phyloP scores from a whole-genome alignment of 164 flowering plant species.

The Euptelea pleiosperma region DNA sequence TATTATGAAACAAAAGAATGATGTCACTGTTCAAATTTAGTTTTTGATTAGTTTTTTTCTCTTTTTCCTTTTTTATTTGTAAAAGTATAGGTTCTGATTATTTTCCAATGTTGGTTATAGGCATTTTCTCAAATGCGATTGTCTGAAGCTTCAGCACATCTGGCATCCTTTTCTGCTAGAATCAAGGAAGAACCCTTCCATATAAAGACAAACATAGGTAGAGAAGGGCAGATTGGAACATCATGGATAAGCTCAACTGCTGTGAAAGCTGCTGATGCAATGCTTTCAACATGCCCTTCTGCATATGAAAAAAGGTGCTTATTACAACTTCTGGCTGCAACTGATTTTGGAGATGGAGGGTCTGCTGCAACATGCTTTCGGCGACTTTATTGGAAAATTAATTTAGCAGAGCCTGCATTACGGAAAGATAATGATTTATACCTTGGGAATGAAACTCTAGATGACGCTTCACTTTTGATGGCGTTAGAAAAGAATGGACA shows the following conservation, averaged over 20 bases:
- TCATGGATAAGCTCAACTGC: slow-evolving; percentile 88
- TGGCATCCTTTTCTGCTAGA: slow-evolving; percentile 79
- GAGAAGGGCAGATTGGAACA: slow-evolving; percentile 50
- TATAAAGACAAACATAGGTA: slow-evolving; percentile 33
- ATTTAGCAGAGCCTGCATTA: slow-evolving; percentile 82
- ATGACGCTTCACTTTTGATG: slow-evolving; percentile 79
- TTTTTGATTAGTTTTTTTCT: background rate
- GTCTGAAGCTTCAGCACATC: slow-evolving; percentile 91
- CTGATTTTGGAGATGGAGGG: slow-evolving; percentile 98
- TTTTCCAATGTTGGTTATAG: slow-evolving; percentile 30
- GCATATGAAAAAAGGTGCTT: slow-evolving; percentile 93
- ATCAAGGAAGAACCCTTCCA: slow-evolving; percentile 71
- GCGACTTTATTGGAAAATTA: slow-evolving; percentile 78
- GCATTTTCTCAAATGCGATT: slow-evolving; percentile 98
- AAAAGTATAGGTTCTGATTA: background rate
- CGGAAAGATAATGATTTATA: slow-evolving; percentile 63
- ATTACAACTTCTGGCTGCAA: slow-evolving; percentile 80
- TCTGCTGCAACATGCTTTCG: slow-evolving; percentile 63
- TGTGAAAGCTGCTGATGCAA: slow-evolving; percentile 83
- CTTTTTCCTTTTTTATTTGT: too few species aligned
- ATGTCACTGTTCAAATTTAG: background rate
- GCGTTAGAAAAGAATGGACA: slow-evolving; percentile 75
- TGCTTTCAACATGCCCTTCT: slow-evolving; percentile 83
- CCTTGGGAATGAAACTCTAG: slow-evolving; percentile 69
- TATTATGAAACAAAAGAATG: background rate